Conservation (phyloP, 1,139 yeast species). For the Candida dubliniensis region DNA sequence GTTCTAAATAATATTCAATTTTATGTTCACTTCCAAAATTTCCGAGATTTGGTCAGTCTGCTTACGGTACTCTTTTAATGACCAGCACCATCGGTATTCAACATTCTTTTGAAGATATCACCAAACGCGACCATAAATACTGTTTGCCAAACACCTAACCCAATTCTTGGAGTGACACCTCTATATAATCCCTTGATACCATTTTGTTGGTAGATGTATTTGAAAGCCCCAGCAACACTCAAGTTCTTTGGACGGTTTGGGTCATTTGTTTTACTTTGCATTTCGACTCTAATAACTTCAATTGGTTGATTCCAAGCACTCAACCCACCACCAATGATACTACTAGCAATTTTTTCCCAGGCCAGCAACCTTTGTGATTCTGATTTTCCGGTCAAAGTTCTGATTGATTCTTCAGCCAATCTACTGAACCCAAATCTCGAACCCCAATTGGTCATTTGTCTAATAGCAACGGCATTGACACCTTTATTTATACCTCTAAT, state of each 20-base stretch:
- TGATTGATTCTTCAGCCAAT: slow-evolving; percentile 84
- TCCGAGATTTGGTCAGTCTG: background rate
- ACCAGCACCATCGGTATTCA: slow-evolving; percentile 46
- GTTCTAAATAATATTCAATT: background rate
- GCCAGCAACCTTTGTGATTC: slow-evolving; percentile 66
- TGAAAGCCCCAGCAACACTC: slow-evolving; percentile 75
- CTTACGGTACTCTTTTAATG: slow-evolving; percentile 21
- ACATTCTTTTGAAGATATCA: slow-evolving; percentile 61
- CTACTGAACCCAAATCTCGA: slow-evolving; percentile 92
- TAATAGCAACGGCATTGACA: slow-evolving; percentile 97
- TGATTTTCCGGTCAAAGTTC: slow-evolving; percentile 59
- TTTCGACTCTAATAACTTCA: slow-evolving; percentile 95
- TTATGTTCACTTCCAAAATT: background rate
- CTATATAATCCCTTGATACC: slow-evolving; percentile 91
- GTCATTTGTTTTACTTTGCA: slow-evolving; percentile 91
- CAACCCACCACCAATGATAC: slow-evolving; percentile 93
- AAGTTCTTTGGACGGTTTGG: slow-evolving; percentile 95
- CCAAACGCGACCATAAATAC: slow-evolving; percentile 99
- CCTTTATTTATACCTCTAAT: slow-evolving; percentile 94
- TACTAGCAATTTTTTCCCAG: slow-evolving; percentile 78
- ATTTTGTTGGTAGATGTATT: slow-evolving; percentile 76
- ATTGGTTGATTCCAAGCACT: slow-evolving; percentile 99
- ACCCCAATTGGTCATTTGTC: slow-evolving; percentile 99
- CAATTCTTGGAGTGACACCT: slow-evolving; percentile 96
- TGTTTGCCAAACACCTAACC: slow-evolving; percentile 97